These are phyloP conservation scores for Akanthomyces uredinophilus DNA, from an alignment of 2,329 filamentous ascomycete species.

Conservation along the genomic window DNA sequence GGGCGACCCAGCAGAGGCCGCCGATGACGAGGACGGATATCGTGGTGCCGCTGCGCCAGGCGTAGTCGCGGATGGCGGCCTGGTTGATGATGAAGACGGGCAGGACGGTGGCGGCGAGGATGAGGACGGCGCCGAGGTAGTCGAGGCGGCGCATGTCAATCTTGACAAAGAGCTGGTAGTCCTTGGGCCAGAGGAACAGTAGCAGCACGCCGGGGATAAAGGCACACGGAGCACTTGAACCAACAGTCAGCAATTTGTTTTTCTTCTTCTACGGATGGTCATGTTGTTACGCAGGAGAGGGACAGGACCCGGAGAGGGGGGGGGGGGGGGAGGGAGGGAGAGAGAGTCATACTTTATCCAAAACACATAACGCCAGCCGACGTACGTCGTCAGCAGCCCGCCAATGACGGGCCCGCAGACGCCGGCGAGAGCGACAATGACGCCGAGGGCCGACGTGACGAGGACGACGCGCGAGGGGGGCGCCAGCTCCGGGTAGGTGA, in stretches of 20 bases:
- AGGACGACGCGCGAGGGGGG: constrained; percentile 16
- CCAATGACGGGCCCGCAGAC: constrained; percentile 20
- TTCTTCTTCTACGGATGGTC: not conserved
- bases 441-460: constrained; percentile 17
- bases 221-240: constrained; percentile 9
- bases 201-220: constrained; percentile 11
- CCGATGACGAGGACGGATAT: constrained; percentile 17
- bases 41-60: constrained; percentile 19
- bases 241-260: not conserved
- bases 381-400: constrained; percentile 17
- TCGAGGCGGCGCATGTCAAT: constrained; percentile 9
- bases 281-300: too few relatives aligned
- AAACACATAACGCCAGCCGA: constrained; percentile 18
- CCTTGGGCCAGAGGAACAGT: constrained; percentile 13
- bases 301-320: too few relatives aligned
- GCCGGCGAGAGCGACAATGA: constrained; percentile 20
- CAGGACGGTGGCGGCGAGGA: constrained; percentile 19
- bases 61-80: constrained; percentile 19
- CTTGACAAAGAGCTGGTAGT: constrained; percentile 14
- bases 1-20: constrained; percentile 18
- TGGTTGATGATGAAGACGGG: constrained; percentile 23
- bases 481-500: constrained; percentile 20
- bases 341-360: constrained; percentile 20
- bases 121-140: constrained; percentile 16
- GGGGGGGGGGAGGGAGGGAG: constrained; percentile 10